Base-by-base conservation (phyloP, 1,139 yeast genomes). In the Diutina siamensis region DNA sequence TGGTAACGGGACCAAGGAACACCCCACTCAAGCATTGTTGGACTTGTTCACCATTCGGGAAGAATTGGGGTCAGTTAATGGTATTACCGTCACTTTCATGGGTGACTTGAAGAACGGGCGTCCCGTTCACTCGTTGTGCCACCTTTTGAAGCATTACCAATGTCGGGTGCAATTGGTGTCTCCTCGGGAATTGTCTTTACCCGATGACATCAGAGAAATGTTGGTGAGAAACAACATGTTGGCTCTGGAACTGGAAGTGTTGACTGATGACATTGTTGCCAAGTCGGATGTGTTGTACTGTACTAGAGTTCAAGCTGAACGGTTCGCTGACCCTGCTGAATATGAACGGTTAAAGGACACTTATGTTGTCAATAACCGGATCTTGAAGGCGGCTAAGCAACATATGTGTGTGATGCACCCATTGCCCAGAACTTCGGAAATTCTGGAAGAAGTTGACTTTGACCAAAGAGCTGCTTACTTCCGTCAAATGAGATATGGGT, bases 321-420 rank as follows among this genome's bases (percentile, higher is more conserved):
- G 99, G 68, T 94, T 94, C 63, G 69, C 73, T 47, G 81, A 82
- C 62, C 71, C 67, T 57, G 80, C 71, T 45, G 85, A 87, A 63
- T 94, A 87, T 69, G 82, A 83, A 62, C 76, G 92, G 60, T 78
- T 92, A 64, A 92, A 88, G 76, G 95, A 92, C 63, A 75, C 86
- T 28, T 94, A 88, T 67, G 76, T 87, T 59, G 94, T 94, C 53
- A 96, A 92, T 70, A 89, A 92, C 77, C 82, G 77, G 68, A 84
- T 92, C 53, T 76, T 94, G 62, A 76, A 88, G 45, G 80, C 83
- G 63, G 97, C 98, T 57, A 94, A 94, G 72, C 88, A 87, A 65
- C 97, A 92, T 68, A 92, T 92, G 98, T 88, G 96, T 66, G 84
- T 94, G 52, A 83, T 94, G 95, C 99, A 94, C 65, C 99, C 99